These are phyloP conservation scores for sunflower (Helianthus annuus) DNA, from an alignment of 129 eudicot genomes.

Conservation along the genomic window HanXRQr2.0-SUNRISE NC_035433.2:31625765-31626264, in stretches of 20 bases:
- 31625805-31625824: conserved; percentile 67
- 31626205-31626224: conserved; percentile 82
- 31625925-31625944: background rate
- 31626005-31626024: conserved; percentile 83
- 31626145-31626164: background rate
- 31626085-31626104: conserved; percentile 86
- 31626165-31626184: background rate
- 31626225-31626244: conserved; percentile 86
- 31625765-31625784: conserved; percentile 86
- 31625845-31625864: background rate
- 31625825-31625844: conserved; percentile 20
- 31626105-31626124: conserved; percentile 97
- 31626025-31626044: conserved; percentile 80
- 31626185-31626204: conserved; percentile 53
- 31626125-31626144: conserved; percentile 4
- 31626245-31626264: conserved; percentile 98
- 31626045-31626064: conserved; percentile 94
- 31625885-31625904: background rate
- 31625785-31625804: conserved; percentile 94
- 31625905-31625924: background rate
- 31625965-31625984: conserved; percentile 6
- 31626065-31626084: conserved; percentile 95
- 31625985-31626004: background rate
- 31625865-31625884: background rate
- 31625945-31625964: conserved; percentile 1